Base-by-base conservation (phyloP, 768 basidiomycete genomes). In the Boletellus emodensis region DNA sequence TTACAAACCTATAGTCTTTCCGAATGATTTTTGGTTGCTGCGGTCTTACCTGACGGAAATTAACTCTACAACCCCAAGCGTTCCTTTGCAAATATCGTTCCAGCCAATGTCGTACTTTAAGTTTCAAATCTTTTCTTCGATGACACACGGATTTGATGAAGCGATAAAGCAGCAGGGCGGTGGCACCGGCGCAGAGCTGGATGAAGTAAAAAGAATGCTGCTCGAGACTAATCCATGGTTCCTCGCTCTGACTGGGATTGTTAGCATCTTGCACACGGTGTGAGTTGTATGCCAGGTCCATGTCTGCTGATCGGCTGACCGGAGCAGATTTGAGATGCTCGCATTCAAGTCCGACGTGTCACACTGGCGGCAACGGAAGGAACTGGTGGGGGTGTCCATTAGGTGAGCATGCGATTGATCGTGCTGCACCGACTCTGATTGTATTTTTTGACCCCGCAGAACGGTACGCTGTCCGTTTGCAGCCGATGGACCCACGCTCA, bases 181-280 rank as follows among this genome's bases (percentile, higher is more conserved):
- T 13, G 72, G 73, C 2, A 75, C 75, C 26, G 73, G 73, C 11
- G 79, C 82, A 26, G 95, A 98, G 65, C 67, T 98, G 38, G 95
- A 99, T 66, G 95, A 97, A 72, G 71, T 99, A 60, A 99, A 99
- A 73, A 77, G 93, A 50, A 95, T 95, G 87, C 71, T 99, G 42
- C 75, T 86, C 13, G 89, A 91, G 69, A 91, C 88, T 3, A 89
- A 89, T 65, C 89, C 93, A 14, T 92, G 84, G 78, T 85, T 96
- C 72, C 77, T 98, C 49, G 86, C 74, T 20, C 69, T 94, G 40
- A 96, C 95, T 1, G 90, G 75, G 15, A 48, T 89, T 44, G 95
- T 98, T 62, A 89, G 88, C 64, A 55, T 96, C 20, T 70, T 99
- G 53, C 96, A 99, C 69, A 80, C 84, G 58, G 71, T 96, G 85